Base-by-base conservation (phyloP, 805 yeast genomes). In the Metschnikowia kofuensis region DNA sequence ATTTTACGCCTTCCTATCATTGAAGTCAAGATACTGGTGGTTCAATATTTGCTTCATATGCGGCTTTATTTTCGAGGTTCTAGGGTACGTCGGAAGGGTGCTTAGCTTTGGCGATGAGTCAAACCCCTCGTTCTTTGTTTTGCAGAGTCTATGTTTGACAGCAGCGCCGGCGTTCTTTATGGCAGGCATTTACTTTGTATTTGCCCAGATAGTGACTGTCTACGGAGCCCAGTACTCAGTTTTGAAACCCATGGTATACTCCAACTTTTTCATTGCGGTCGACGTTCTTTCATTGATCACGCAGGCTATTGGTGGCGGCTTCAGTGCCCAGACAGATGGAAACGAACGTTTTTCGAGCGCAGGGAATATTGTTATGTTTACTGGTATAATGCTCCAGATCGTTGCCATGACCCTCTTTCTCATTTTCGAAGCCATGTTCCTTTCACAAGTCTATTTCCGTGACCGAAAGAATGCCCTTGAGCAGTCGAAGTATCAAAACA, bases 271-370 rank as follows among this genome's bases (percentile, higher is more conserved):
- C 49, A 67, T 72, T 43, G 61, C 68, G 2, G 47, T 60, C 26
- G 76, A 72, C 50, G 67, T 69, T 9, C 30, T 70, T 4, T 67
- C 74, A 1, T 59, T 72, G 27, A 26, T 70, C 26, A 54, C 72
- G 29, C 77, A 72, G 54, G 73, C 72, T 7, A 62, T 61, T 16
- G 76, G 73, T 3, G 74, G 74, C 13, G 76, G 73, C 29, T 63
- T 62, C 45, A 4, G n/a, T 14, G 58, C 68, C 16, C 16, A 26
- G 37, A 15, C 12, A 5, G 44, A n/a, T 13, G 11, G 15, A 15
- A 13, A 4, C 4, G n/a, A 12, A 32, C 8, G 14, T 4, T 15
- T 12, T 14, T 59, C 70, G 13, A 53, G 56, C 38, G 67, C 69
- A 1, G 77, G 76, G 14, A 61, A 67, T 1, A 50, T 66, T 50